Conservation (phyloP, 2,329 filamentous ascomycete genomes). For the Aspergillus unguis region DNA sequence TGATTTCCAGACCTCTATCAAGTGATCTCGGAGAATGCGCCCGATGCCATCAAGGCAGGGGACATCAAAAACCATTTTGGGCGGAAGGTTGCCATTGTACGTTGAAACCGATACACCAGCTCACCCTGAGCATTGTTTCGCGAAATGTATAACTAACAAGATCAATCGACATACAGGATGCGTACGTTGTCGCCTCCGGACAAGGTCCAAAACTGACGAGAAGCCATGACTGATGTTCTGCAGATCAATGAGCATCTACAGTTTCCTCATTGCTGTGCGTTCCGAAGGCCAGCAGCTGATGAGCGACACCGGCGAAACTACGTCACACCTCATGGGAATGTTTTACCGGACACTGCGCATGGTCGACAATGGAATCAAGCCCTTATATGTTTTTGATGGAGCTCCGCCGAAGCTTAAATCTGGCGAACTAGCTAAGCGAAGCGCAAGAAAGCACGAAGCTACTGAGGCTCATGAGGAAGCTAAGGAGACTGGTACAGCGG, state of each 20-base stretch:
- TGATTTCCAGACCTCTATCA: conserved; percentile 61
- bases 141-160: background rate
- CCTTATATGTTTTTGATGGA: conserved; percentile 95
- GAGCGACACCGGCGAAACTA: conserved; percentile 92
- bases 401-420: conserved; percentile 97
- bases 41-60: conserved; percentile 91
- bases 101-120: conserved; percentile 32
- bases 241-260: conserved; percentile 98
- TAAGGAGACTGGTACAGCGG: conserved; percentile 92
- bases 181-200: conserved; percentile 40
- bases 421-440: conserved; percentile 92
- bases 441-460: conserved; percentile 90
- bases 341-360: conserved; percentile 98
- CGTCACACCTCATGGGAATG: conserved; percentile 98
- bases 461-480: conserved; percentile 88
- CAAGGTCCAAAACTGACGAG: background rate
- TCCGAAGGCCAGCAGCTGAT: conserved; percentile 95
- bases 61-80: conserved; percentile 99
- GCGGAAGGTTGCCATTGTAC: conserved; percentile 93
- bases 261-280: conserved; percentile 94
- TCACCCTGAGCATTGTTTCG: conserved; percentile 12
- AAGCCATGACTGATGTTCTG: conserved; percentile 19
- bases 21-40: conserved; percentile 86
- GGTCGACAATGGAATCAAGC: conserved; percentile 98
- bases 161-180: conserved; percentile 48